phyloP scores from a whole-genome alignment of 1,284 basidiomycete genomes.

The Fomitopsis palustris region DNA sequence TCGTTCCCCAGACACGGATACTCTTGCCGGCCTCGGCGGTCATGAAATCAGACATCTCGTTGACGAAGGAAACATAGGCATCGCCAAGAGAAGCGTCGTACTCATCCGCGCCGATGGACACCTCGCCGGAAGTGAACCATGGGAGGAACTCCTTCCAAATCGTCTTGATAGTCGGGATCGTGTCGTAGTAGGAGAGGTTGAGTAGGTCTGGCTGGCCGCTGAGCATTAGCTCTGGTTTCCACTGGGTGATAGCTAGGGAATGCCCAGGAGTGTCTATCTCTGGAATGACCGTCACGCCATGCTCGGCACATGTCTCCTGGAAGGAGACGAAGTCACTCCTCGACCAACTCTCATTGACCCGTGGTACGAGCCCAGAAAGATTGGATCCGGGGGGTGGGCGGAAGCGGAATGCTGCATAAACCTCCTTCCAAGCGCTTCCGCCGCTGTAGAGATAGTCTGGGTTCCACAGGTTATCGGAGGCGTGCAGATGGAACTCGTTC shows the following conservation, averaged over 20 bases:
- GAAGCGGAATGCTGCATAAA: constrained; percentile 36
- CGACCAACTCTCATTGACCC: constrained; percentile 32
- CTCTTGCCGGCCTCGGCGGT: constrained; percentile 20
- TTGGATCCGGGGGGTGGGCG: constrained; percentile 28
- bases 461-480: constrained; percentile 28
- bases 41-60: constrained; percentile 29
- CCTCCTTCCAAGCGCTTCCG: constrained; percentile 23
- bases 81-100: constrained; percentile 30
- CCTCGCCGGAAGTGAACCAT: constrained; percentile 28
- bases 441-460: constrained; percentile 24
- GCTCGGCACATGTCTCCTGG: constrained; percentile 18
- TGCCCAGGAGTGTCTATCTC: constrained; percentile 38
- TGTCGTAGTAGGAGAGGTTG: constrained; percentile 30
- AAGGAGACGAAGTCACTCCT: constrained; percentile 17
- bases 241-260: constrained; percentile 35
- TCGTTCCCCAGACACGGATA: constrained; percentile 33
- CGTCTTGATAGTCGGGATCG: constrained; percentile 27
- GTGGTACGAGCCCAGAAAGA: constrained; percentile 28
- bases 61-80: constrained; percentile 32
- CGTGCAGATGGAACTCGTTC: constrained; percentile 31
- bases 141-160: constrained; percentile 33
- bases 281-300: constrained; percentile 29
- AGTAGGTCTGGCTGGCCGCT: constrained; percentile 27
- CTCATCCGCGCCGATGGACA: constrained; percentile 33
- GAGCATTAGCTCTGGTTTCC: constrained; percentile 37